Evolutionary conservation across 768 basidiomycete species (phyloP), one percentile per base, ranked within the genome.

Genomic region (Postia placenta): DNA sequence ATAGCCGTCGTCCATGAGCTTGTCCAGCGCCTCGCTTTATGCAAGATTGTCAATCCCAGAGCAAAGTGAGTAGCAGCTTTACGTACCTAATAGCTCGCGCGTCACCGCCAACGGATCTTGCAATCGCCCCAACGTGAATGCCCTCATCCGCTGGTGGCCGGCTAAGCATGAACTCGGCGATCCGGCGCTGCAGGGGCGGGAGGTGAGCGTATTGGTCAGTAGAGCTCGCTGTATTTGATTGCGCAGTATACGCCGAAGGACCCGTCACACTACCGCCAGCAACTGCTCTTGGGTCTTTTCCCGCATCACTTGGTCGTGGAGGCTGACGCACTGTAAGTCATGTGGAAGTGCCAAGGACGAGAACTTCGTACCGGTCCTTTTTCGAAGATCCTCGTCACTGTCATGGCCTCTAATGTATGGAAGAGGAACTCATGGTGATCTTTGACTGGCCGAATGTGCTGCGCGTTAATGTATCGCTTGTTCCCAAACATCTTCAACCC

Each of bases 401-500:
- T 75, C 56, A 93, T 80, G 11, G 78, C 74, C 57, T 97, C 91
- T 46, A 89, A 62, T 33, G 83, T 67, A 64, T 97, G 93, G 65
- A 87, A 93, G 62, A 81, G 84, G 20, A 87, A 67, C 65, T 97
- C 94, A 61, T 87, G 79, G 9, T 73, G 68, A 56, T 93, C 87
- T 24, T 71, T 76, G 38, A 85, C 69, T 5, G 74, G 71, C 22
- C 88, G 80, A 54, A 97, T 80, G 53, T 84, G 77, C 22, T 75
- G 80, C 5, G 87, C 83, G 48, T 87, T 88, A 60, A 99, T 75
- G 64, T 92, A 89, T 63, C 81, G 74, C 66, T 87, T 92, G 61
- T 75, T 80, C 30, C 80, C 79, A 63, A 95, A 96, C 11, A 73
- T 75, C 65, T 95, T 95, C 52, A 98, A 68, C 11, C 73, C 71